These are phyloP conservation scores for Aspergillus campestris DNA, from an alignment of 495 filamentous ascomycete species.

Conservation along the genomic window DNA sequence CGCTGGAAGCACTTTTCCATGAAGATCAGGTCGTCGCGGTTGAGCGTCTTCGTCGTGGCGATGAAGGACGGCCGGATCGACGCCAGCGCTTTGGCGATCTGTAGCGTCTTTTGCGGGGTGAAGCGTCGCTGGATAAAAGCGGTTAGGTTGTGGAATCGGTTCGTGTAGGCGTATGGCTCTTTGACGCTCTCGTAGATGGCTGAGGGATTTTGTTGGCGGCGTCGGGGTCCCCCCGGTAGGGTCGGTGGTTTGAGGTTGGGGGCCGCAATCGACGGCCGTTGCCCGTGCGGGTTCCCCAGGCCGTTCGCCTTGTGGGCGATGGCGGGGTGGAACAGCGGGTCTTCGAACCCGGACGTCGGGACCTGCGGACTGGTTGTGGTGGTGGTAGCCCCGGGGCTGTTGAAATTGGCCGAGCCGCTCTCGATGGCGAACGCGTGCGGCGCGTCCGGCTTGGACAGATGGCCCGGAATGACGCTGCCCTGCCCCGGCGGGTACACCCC, in stretches of 20 bases:
- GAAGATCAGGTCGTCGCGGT: constrained; percentile 81
- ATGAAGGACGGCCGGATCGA: constrained; percentile 91
- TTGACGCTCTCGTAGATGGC: constrained; percentile 82
- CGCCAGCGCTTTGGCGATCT: constrained; percentile 79
- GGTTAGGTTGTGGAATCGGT: constrained; percentile 81
- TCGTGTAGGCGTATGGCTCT: constrained; percentile 82
- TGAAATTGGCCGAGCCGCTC: constrained; percentile 51
- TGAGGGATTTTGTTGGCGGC: constrained; percentile 65
- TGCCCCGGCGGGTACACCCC: constrained; percentile 32
- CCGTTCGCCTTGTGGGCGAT: constrained; percentile 25
- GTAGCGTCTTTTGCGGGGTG: constrained; percentile 53
- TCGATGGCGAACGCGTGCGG: constrained; percentile 68
- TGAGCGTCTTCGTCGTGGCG: constrained; percentile 72
- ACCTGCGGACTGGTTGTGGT: constrained; percentile 43
- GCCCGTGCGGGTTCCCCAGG: constrained; percentile 13
- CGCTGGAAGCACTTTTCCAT: constrained; percentile 97
- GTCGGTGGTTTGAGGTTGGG: constrained; percentile 41
- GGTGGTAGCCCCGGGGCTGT: constrained; percentile 41
- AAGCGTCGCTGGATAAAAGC: constrained; percentile 75
- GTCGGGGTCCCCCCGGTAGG: constrained; percentile 36
- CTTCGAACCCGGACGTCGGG: constrained; percentile 29
- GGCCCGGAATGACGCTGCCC: constrained; percentile 31
- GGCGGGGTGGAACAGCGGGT: constrained; percentile 18
- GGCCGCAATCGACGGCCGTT: constrained; percentile 33
- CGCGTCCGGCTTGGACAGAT: constrained; percentile 40